A percentile compares a stretch with the other conserved stretches of the same genome.
These are phyloP conservation scores for Hevea brasiliensis DNA, from an alignment of 345 rosid genomes.

Conservation along the genomic window DNA sequence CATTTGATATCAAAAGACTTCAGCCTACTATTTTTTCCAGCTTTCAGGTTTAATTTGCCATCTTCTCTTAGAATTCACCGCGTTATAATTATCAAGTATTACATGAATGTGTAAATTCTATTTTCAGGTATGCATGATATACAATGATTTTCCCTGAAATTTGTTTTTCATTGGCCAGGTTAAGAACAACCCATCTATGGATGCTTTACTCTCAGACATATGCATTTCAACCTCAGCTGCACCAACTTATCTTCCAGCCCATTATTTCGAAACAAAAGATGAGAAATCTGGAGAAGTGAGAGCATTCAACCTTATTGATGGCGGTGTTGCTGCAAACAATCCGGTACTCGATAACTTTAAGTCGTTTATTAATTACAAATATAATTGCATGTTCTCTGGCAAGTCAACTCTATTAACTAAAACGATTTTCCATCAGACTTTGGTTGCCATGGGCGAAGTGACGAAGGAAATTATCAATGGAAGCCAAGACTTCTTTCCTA, in stretches of 20 bases:
- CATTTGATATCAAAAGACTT: constrained; percentile 65
- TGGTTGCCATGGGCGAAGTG: constrained; percentile 54
- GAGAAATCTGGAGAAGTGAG: constrained; percentile 34
- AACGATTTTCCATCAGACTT: constrained; percentile 23
- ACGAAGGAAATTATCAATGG: constrained; percentile 42
- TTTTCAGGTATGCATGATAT: too few relatives aligned
- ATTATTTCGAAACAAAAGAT: constrained; percentile 36
- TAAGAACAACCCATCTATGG: constrained; percentile 35
- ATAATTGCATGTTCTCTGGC: too few relatives aligned
- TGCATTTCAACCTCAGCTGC: constrained; percentile 64
- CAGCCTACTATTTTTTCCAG: constrained; percentile 71
- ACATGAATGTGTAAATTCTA: too few relatives aligned
- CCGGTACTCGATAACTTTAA: constrained; percentile 36
- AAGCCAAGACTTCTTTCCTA: constrained; percentile 38
- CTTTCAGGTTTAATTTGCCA: constrained; percentile 36
- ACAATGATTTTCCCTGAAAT: too few relatives aligned
- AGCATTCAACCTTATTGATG: constrained; percentile 67
- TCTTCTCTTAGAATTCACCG: too few relatives aligned
- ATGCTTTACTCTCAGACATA: constrained; percentile 57
- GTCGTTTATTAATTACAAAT: constrained; percentile 20
- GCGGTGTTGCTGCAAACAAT: constrained; percentile 79
- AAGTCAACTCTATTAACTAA: too few relatives aligned
- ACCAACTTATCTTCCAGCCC: constrained; percentile 64
- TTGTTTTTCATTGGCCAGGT: constrained; percentile 19
- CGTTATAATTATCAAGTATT: too few relatives aligned